These are phyloP conservation scores for Russula dissimulans DNA, from an alignment of 768 basidiomycete species.

Conservation along the genomic window DNA sequence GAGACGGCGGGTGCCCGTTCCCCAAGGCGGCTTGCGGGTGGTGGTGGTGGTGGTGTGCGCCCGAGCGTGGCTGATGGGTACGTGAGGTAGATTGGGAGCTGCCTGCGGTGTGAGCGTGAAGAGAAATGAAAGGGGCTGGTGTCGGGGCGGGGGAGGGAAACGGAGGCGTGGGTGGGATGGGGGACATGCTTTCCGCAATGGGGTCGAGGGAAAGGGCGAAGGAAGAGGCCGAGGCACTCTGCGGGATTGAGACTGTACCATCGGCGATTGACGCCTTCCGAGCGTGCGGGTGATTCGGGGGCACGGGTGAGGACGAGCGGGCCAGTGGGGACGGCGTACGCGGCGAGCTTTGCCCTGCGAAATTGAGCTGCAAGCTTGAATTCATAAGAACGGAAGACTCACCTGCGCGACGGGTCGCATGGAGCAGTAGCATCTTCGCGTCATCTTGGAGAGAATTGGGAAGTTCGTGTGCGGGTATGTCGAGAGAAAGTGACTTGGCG, in stretches of 20 bases:
- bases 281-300: slow-evolving; percentile 64
- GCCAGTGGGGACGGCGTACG: slow-evolving; percentile 34
- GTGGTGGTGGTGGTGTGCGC: slow-evolving; percentile 24
- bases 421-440: slow-evolving; percentile 1
- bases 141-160: slow-evolving; percentile 23
- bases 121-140: slow-evolving; percentile 22
- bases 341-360: slow-evolving; percentile 3
- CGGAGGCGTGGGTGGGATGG: slow-evolving; percentile 25
- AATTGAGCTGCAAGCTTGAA: background rate
- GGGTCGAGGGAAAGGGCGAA: slow-evolving; percentile 30
- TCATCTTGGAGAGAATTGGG: slow-evolving; percentile 11
- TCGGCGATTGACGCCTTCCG: slow-evolving; percentile 53
- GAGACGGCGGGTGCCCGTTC: slow-evolving; percentile 17
- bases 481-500: slow-evolving; percentile 57
- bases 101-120: background rate
- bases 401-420: slow-evolving; percentile 13
- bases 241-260: slow-evolving; percentile 14
- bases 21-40: slow-evolving; percentile 21
- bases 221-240: slow-evolving; percentile 26
- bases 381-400: background rate
- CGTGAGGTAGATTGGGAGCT: slow-evolving; percentile 17
- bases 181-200: slow-evolving; percentile 25
- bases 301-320: slow-evolving; percentile 32
- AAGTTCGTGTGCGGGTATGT: slow-evolving; percentile 44
- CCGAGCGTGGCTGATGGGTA: slow-evolving; percentile 22